A percentile compares a stretch with the other conserved stretches of the same genome.
Conservation (phyloP, 1,139 yeast genomes). For the Debaryomyces robertsiae region DNA sequence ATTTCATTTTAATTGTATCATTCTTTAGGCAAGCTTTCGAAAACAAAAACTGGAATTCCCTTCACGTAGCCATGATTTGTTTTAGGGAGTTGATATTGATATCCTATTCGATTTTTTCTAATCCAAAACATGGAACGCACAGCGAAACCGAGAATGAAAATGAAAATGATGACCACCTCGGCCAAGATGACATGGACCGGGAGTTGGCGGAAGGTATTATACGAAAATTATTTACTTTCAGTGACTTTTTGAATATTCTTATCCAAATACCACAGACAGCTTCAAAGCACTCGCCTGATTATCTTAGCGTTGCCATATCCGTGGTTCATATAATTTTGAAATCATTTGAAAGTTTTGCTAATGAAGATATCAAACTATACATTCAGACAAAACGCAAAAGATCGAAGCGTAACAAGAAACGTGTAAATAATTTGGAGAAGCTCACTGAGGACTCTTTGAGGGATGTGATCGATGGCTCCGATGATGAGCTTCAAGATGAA, state of each 20-base stretch:
- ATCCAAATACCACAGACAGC: conserved; percentile 68
- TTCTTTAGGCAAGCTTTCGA: conserved; percentile 57
- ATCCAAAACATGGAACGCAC: conserved; percentile 31
- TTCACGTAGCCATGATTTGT: conserved; percentile 73
- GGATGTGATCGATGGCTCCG: conserved; percentile 45
- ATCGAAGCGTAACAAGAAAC: conserved; percentile 25
- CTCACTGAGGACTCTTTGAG: conserved; percentile 30
- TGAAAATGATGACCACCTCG: conserved; percentile 37
- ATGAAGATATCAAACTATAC: conserved; percentile 59
- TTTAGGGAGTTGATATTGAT: conserved; percentile 65
- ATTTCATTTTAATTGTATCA: conserved; percentile 61
- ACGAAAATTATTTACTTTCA: conserved; percentile 60
- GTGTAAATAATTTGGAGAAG: conserved; percentile 30
- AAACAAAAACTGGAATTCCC: conserved; percentile 53
- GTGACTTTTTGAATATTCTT: conserved; percentile 61
- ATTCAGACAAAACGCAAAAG: conserved; percentile 51
- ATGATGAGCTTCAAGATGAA: conserved; percentile 49
- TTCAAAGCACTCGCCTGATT: conserved; percentile 63
- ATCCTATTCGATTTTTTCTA: conserved; percentile 51
- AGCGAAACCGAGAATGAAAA: conserved; percentile 31
- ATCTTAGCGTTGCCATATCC: conserved; percentile 63
- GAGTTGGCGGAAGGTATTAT: conserved; percentile 53
- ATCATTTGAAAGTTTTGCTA: conserved; percentile 66
- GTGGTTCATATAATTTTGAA: conserved; percentile 68
- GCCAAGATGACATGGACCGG: conserved; percentile 48